A percentile compares a stretch with the other conserved stretches of the same genome.
phyloP scores from a whole-genome alignment of 495 filamentous ascomycete genomes.

The Hypoxylon lienhwacheense region DNA sequence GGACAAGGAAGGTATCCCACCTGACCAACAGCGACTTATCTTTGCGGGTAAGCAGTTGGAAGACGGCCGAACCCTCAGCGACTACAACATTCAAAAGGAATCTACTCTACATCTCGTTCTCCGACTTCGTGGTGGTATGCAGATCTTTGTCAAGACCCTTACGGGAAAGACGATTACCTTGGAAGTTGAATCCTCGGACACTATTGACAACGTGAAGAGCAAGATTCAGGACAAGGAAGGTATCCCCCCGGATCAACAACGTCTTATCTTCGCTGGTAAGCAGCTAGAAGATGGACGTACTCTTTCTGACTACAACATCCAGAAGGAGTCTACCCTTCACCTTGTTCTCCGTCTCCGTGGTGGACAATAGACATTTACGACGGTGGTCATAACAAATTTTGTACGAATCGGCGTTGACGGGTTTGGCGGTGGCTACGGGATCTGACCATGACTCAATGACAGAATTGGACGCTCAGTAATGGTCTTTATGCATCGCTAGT shows the following conservation, averaged over 20 bases:
- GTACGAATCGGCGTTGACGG: slow-evolving; percentile 34
- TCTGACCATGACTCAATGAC: slow-evolving; percentile 11
- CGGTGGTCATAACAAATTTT: slow-evolving; percentile 30
- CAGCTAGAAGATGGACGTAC: slow-evolving; percentile 86
- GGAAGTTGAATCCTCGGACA: slow-evolving; percentile 86
- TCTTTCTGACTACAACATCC: slow-evolving; percentile 89
- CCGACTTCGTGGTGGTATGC: slow-evolving; percentile 96
- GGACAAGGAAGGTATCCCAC: slow-evolving; percentile 99
- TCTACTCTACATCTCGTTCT: slow-evolving; percentile 96
- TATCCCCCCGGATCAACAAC: slow-evolving; percentile 86
- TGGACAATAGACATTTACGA: slow-evolving; percentile 60
- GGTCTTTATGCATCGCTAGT: slow-evolving; percentile 14
- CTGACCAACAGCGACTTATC: slow-evolving; percentile 98
- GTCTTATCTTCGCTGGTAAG: slow-evolving; percentile 89
- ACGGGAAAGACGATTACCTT: slow-evolving; percentile 93
- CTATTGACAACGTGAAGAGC: slow-evolving; percentile 89
- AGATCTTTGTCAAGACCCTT: slow-evolving; percentile 92
- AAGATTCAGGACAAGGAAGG: slow-evolving; percentile 96
- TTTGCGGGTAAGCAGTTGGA: slow-evolving; percentile 87
- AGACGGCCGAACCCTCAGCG: slow-evolving; percentile 85
- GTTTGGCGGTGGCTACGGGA: slow-evolving; percentile 19
- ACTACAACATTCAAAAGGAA: slow-evolving; percentile 99
- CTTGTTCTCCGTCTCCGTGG: slow-evolving; percentile 86
- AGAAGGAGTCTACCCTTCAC: slow-evolving; percentile 89
- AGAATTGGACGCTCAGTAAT: slow-evolving; percentile 21